Evolutionary conservation across 1,139 yeast genomes (phyloP), one percentile per base, ranked within the genome.

Genomic region (Geotrichum histeridarum): DNA sequence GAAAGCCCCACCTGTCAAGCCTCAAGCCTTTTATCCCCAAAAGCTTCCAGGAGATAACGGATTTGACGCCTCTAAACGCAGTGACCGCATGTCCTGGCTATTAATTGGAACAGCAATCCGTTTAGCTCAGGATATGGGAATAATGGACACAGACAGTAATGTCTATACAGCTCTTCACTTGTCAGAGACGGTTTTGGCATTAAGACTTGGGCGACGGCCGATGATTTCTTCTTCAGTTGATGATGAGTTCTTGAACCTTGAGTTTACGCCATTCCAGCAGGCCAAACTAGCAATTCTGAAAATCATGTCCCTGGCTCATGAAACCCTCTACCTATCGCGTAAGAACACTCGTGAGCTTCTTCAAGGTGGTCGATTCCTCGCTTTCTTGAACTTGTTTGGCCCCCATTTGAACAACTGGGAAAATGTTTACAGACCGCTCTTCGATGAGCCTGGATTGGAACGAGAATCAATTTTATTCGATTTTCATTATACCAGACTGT

Each of bases 71-170:
- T 83, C 90, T 79, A 76, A 94, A 62, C 75, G 96, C 63, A 83
- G 93, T 62, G 91, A 88, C 66, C 77, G 96, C 48, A 86, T 89
- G 93, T 86, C 95, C 0, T 90, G 96, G 93, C 86, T 89, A 93
- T 77, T 89, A 59, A 84, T 88, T 54, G 97, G 97, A 4, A 82
- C 87, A 1, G 91, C 95, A 0, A 86, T 88, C 2, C 75, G 97
- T 54, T 71, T 91, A 46, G 95, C 96, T 2, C 95, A 89, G 67
- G 94, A 89, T 68, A 81, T 88, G 80, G 90, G 89, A 6, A 78
- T 86, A 61, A 82, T 86, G 77, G 89, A 86, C 53, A 79, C 82
- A 15, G 81, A 86, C 60, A 77, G 91, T 11, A 79, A 84, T 61
- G 82, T 90, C 1, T 87, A 85, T 64, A 73, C 89, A 56, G 96